These are phyloP conservation scores for Boletus patriciae DNA, from an alignment of 768 basidiomycete genomes.

Conservation along the genomic window DNA sequence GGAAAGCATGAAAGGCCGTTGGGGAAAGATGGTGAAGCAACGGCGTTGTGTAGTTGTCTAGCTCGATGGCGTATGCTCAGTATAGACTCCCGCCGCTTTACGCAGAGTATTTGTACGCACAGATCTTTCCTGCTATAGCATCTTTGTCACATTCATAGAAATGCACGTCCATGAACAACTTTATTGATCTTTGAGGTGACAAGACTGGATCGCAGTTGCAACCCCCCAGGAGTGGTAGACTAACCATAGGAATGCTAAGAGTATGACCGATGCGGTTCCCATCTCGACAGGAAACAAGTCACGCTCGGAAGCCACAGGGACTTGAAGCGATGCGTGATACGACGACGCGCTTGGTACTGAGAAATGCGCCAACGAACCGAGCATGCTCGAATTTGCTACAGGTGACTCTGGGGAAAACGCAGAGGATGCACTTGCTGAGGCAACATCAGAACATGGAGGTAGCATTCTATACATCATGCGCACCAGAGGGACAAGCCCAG, in stretches of 20 bases:
- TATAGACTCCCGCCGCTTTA: slow-evolving; percentile 11
- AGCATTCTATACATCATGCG: neutral
- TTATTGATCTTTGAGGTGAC: slow-evolving; percentile 29
- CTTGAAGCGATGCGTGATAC: slow-evolving; percentile 9
- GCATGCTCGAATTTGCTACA: slow-evolving; percentile 24
- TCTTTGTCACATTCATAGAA: slow-evolving; percentile 13
- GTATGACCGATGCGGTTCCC: slow-evolving; percentile 35
- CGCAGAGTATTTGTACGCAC: slow-evolving; percentile 33
- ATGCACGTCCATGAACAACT: slow-evolving; percentile 3
- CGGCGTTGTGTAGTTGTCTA: slow-evolving; percentile 67
- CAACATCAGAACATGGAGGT: slow-evolving; percentile 4
- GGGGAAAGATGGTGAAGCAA: slow-evolving; percentile 70
- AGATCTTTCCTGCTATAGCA: slow-evolving; percentile 28
- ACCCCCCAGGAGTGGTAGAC: slow-evolving; percentile 26
- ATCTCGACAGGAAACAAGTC: slow-evolving; percentile 37
- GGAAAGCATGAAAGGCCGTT: slow-evolving; percentile 82
- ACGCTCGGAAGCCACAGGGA: slow-evolving; percentile 37
- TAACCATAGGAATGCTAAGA: slow-evolving; percentile 37
- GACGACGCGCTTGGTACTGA: slow-evolving; percentile 10
- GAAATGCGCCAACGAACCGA: slow-evolving; percentile 19
- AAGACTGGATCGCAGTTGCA: slow-evolving; percentile 19
- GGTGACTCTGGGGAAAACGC: slow-evolving; percentile 19
- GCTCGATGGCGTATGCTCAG: slow-evolving; percentile 9
- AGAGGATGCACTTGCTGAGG: slow-evolving; percentile 3
- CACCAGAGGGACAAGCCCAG: slow-evolving; percentile 34